Conservation (phyloP, 139 green algal genomes). For the Mesotaenium endlicherianum region DNA sequence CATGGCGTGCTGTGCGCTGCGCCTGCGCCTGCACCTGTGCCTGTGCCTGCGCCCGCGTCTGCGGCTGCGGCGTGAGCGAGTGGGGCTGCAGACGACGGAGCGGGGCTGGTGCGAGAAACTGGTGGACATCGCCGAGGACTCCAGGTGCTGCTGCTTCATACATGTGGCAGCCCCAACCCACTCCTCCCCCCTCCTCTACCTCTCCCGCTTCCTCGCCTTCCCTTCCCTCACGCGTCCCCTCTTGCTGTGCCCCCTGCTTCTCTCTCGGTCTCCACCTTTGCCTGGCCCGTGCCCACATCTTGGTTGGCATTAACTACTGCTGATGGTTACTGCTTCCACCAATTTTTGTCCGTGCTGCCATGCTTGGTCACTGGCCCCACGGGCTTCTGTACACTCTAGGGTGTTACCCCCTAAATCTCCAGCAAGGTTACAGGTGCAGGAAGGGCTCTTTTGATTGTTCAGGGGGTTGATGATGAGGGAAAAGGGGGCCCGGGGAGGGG, state of each 20-base stretch:
- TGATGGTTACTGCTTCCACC: no score
- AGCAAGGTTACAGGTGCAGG: not conserved
- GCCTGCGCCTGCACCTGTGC: not conserved
- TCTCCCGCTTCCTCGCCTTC: no score
- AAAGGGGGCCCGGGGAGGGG: not conserved
- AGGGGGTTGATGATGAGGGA: not conserved
- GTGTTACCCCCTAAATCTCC: not conserved
- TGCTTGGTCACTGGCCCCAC: no score
- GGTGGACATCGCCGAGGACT: slow-evolving; percentile 67
- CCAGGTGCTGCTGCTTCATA: not conserved
- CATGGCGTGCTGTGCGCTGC: not conserved
- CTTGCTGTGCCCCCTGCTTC: no score
- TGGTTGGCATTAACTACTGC: no score
- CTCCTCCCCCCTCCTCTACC: no score
- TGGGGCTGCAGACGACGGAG: slow-evolving; percentile 54
- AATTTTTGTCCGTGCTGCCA: no score
- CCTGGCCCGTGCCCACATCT: no score
- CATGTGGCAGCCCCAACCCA: not conserved
- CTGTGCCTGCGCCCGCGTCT: not conserved
- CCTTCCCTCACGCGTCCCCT: no score
- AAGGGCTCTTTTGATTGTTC: not conserved
- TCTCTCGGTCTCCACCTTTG: no score
- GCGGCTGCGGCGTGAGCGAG: no score
- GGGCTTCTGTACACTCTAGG: not conserved
- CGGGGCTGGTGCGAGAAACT: slow-evolving; percentile 78